These are phyloP conservation scores for Paramecium sexaurelia DNA, from an alignment of 73 alveolate species.

Conservation along the genomic window DNA sequence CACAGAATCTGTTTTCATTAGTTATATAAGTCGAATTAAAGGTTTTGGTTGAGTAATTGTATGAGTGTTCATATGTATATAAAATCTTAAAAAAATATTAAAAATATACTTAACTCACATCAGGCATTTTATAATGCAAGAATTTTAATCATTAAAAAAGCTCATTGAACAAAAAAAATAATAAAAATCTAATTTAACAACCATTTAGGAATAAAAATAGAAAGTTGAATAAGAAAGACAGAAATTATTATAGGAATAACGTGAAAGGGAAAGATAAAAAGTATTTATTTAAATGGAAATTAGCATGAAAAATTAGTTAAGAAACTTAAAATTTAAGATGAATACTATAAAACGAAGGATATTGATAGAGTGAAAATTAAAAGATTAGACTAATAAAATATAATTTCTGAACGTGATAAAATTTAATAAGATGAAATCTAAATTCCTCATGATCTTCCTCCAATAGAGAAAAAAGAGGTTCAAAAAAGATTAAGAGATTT, in stretches of 20 bases:
- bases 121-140: slow-evolving; percentile 22
- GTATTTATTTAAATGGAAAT: background rate
- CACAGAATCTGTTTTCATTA: background rate
- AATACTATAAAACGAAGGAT: background rate
- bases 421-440: background rate
- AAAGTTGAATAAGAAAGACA: background rate
- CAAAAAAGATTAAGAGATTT: slow-evolving; percentile 51
- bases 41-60: slow-evolving; percentile 29
- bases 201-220: background rate
- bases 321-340: background rate
- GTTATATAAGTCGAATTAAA: background rate
- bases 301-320: slow-evolving; percentile 42
- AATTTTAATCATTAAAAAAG: background rate
- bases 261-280: slow-evolving; percentile 3
- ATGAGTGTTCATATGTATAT: slow-evolving; percentile 29
- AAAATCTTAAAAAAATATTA: slow-evolving; percentile 50
- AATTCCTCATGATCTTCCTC: slow-evolving; percentile 53
- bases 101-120: background rate
- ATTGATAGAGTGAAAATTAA: slow-evolving; percentile 29
- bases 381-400: background rate
- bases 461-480: slow-evolving; percentile 56
- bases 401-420: background rate
- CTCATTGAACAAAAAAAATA: background rate
- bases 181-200: background rate
- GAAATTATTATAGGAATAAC: background rate